A percentile compares a stretch with the other conserved stretches of the same genome.
Evolutionary conservation across 2,329 filamentous ascomycete species (phyloP).

Genomic region (Aspergillus sp.): DNA sequence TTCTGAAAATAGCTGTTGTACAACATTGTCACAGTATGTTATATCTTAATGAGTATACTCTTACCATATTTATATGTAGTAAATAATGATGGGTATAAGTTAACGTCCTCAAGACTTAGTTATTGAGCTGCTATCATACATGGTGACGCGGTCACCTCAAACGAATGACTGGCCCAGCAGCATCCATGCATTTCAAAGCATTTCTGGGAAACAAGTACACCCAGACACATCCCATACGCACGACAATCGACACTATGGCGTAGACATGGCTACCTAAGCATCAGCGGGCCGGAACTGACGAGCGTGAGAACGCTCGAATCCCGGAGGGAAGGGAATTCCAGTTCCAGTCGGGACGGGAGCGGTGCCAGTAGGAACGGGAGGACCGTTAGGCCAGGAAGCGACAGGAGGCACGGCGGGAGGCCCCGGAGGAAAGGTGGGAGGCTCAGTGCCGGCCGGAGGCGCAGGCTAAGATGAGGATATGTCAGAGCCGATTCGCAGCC

Average conservation of each 20-base stretch:
- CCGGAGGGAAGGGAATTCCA: conserved; percentile 5
- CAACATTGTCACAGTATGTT: no score
- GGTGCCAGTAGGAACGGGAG: conserved; percentile 5
- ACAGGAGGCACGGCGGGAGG: neutral
- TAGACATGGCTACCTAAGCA: conserved; percentile 10
- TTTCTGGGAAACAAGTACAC: neutral
- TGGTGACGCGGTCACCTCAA: conserved; percentile 6
- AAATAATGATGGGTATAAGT: neutral
- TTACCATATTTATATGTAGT: no score
- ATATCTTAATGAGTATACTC: no score
- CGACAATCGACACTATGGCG: neutral
- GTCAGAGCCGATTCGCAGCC: neutral
- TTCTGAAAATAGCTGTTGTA: no score
- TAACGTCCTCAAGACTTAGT: neutral
- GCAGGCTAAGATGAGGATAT: neutral
- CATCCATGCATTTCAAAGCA: conserved; percentile 6
- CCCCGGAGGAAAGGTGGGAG: conserved; percentile 4
- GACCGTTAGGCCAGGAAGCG: neutral
- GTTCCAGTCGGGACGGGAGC: conserved; percentile 3
- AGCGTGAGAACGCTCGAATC: conserved; percentile 21
- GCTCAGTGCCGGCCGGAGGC: conserved; percentile 3
- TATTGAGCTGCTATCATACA: conserved; percentile 6
- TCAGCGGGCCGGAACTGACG: conserved; percentile 23
- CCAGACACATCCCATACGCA: neutral
- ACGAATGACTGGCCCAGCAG: conserved; percentile 22